phyloP scores from a whole-genome alignment of 169 alveolate genomes.

The Babesia ovata region DNA sequence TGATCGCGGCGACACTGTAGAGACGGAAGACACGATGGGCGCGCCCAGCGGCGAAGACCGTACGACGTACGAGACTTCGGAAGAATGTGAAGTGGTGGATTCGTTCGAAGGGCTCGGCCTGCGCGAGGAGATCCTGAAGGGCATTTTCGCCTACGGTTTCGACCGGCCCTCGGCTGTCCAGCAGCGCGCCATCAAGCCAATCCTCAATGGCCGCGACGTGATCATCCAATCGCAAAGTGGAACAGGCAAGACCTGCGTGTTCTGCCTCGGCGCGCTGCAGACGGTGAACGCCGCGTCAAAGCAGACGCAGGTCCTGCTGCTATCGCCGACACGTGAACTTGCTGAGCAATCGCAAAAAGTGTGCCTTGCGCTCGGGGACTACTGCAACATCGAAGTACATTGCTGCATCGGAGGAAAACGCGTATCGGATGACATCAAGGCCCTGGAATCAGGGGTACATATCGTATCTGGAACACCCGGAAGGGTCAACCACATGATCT shows the following conservation, averaged over 20 bases:
- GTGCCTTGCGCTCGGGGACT: constrained; percentile 97
- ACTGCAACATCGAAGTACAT: constrained; percentile 92
- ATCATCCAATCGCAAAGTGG: constrained; percentile 96
- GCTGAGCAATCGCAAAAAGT: constrained; percentile 98
- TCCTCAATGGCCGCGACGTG: constrained; percentile 95
- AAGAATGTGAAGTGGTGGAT: constrained; percentile 75
- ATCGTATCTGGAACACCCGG: constrained; percentile 99
- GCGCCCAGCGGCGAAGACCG: constrained; percentile 28
- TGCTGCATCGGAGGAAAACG: constrained; percentile 96
- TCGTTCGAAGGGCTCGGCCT: constrained; percentile 92
- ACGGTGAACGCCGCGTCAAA: constrained; percentile 84
- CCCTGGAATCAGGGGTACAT: constrained; percentile 96
- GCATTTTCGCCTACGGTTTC: constrained; percentile 97
- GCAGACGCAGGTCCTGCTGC: constrained; percentile 89
- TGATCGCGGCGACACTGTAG: neutral
- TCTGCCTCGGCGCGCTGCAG: constrained; percentile 95
- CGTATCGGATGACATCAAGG: constrained; percentile 94
- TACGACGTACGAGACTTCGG: constrained; percentile 64
- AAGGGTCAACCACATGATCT: constrained; percentile 97
- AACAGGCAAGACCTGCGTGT: constrained; percentile 99
- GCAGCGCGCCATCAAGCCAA: constrained; percentile 98
- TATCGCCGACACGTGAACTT: constrained; percentile 97
- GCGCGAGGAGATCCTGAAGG: constrained; percentile 94
- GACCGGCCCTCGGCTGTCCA: constrained; percentile 99
- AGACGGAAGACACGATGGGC: constrained; percentile 7